Conservation (phyloP, 495 filamentous ascomycete genomes). For the Xylaria palmicola region DNA sequence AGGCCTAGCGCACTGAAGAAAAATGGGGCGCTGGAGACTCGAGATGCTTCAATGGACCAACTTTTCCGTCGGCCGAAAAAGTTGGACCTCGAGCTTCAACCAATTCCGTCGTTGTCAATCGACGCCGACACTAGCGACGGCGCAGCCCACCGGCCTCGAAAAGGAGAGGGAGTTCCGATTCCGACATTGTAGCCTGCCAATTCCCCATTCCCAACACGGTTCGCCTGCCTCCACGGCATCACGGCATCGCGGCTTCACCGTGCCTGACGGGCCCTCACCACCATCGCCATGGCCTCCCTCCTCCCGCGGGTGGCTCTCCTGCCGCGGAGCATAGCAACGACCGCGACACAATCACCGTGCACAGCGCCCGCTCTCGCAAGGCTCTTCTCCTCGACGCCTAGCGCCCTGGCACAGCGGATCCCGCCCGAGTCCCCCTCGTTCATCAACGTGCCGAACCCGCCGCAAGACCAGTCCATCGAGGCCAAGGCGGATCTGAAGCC, state of each 20-base stretch:
- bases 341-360: slow-evolving; percentile 10
- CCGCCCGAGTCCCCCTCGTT: slow-evolving; percentile 48
- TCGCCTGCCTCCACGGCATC: not conserved
- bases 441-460: slow-evolving; percentile 46
- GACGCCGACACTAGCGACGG: not conserved
- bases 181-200: not conserved
- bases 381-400: slow-evolving; percentile 19
- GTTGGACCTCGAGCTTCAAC: not conserved
- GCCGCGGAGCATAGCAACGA: slow-evolving; percentile 13
- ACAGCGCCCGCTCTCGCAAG: slow-evolving; percentile 7
- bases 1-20: not conserved
- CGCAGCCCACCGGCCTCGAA: not conserved
- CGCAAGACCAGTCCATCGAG: slow-evolving; percentile 39
- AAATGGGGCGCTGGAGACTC: not conserved
- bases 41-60: slow-evolving; percentile 6
- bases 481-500: slow-evolving; percentile 31
- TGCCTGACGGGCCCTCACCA: slow-evolving; percentile 10
- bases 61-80: slow-evolving; percentile 6
- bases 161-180: not conserved
- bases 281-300: slow-evolving; percentile 26
- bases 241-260: no score
- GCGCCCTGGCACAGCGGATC: slow-evolving; percentile 15
- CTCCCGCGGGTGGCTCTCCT: slow-evolving; percentile 19
- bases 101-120: not conserved
- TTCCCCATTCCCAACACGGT: not conserved